These are phyloP conservation scores for Corylus americana DNA, from an alignment of 306 rosid species.

Conservation along the genomic window DNA sequence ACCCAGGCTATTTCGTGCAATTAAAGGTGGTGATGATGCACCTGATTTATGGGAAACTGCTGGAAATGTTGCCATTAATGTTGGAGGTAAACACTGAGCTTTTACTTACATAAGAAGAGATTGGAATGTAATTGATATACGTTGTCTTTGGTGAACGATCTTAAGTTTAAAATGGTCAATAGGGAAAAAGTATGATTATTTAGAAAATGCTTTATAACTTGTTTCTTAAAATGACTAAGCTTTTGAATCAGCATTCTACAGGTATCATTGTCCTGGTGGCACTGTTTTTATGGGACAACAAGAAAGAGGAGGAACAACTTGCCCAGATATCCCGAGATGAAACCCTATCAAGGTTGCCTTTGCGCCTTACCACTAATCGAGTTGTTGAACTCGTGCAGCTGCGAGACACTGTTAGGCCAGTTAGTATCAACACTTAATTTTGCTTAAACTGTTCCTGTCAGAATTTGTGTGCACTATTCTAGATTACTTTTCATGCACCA, in stretches of 20 bases:
- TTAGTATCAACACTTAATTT: constrained; percentile 41
- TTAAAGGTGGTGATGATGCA: constrained; percentile 77
- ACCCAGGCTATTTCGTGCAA: constrained; percentile 70
- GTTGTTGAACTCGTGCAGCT: constrained; percentile 96
- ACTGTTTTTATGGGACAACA: constrained; percentile 89
- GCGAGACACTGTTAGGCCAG: constrained; percentile 89
- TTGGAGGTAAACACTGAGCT: constrained; percentile 67
- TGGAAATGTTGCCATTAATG: constrained; percentile 85
- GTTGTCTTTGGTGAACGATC: constrained; percentile 10
- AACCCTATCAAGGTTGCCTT: constrained; percentile 85
- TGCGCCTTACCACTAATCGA: constrained; percentile 95
- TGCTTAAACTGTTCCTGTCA: background rate
- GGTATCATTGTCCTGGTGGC: constrained; percentile 80
- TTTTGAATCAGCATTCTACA: constrained; percentile 69
- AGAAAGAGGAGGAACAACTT: constrained; percentile 94
- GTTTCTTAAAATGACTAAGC: constrained; percentile 61
- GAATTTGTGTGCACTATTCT: background rate
- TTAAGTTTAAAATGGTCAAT: constrained; percentile 17
- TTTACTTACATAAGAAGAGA: constrained; percentile 30
- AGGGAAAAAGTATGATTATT: constrained; percentile 2
- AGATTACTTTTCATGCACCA: background rate
- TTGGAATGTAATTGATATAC: constrained; percentile 24
- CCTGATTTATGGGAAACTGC: constrained; percentile 84
- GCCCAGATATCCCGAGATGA: constrained; percentile 84
- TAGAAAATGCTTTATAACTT: constrained; percentile 21